phyloP scores from a whole-genome alignment of 768 basidiomycete species.

The Trametes punicea region DNA sequence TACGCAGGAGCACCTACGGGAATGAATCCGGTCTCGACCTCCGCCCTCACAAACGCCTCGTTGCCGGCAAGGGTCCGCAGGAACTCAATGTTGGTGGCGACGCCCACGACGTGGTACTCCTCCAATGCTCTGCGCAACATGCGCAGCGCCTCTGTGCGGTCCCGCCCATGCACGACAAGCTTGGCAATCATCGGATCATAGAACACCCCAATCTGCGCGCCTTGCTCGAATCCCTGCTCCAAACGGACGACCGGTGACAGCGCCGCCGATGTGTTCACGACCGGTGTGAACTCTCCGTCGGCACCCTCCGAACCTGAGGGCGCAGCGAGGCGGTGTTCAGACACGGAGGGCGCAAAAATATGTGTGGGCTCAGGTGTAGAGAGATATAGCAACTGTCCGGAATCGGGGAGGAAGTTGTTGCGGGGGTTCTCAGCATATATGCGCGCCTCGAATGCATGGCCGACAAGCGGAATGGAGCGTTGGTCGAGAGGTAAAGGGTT shows the following conservation, averaged over 20 bases:
- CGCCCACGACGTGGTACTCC: conserved; percentile 88
- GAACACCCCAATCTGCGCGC: conserved; percentile 79
- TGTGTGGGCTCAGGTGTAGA: conserved; percentile 76
- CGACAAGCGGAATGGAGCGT: conserved; percentile 76
- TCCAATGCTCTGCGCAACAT: conserved; percentile 77
- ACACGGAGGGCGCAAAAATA: conserved; percentile 51
- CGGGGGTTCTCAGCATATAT: conserved; percentile 96
- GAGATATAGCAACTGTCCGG: conserved; percentile 75
- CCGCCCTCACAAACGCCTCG: conserved; percentile 66
- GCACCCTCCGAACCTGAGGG: neutral
- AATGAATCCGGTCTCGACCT: conserved; percentile 93
- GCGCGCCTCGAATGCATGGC: conserved; percentile 92
- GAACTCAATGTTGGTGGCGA: conserved; percentile 91
- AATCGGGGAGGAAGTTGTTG: conserved; percentile 91
- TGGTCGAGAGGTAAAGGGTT: conserved; percentile 81
- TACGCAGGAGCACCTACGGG: conserved; percentile 42
- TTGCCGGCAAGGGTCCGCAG: conserved; percentile 75
- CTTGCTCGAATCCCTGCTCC: conserved; percentile 84
- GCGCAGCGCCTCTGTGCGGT: conserved; percentile 80
- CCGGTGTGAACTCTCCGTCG: conserved; percentile 12
- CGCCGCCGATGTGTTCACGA: conserved; percentile 18
- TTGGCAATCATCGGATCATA: conserved; percentile 94
- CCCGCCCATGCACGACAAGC: conserved; percentile 82
- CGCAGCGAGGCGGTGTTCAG: conserved; percentile 26
- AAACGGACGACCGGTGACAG: conserved; percentile 71